Evolutionary conservation across 805 yeast species (phyloP), one percentile per base, ranked within the genome.

Genomic region (Cyberlindnera maritima): DNA sequence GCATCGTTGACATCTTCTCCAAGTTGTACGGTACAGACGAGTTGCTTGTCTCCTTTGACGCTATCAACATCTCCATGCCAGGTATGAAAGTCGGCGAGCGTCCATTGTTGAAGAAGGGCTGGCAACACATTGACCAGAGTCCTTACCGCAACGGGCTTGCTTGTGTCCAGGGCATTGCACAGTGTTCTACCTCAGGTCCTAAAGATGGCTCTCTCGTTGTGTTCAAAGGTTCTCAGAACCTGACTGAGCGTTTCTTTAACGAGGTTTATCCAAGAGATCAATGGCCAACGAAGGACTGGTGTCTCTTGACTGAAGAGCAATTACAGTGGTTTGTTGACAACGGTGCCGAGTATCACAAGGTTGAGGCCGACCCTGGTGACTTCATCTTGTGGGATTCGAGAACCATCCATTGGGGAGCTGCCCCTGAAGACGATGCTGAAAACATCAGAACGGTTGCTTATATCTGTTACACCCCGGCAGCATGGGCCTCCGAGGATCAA

Each of bases 51-150:
- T 61, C 66, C 17, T 65, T 64, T 50, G 70, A 65, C 47, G 62
- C 60, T 8, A 39, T 66, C 25, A 66, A 65, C 49, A 50, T 64
- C 32, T 49, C 60, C 8, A 51, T 65, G 19, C 70, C 69, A 4
- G 59, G 59, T 3, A 33, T 43, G 43, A 26, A 55, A 50, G 41
- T 42, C 5, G 48, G 44, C 21, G 54, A 57, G 40, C 32, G 39
- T 4, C 32, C 25, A 1, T 14, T 43, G 33, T 4, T 17, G 13
- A 47, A 19, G 4, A 47, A 18, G 18, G 45, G 57, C 13, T 66
- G 70, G 70, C 67, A 62, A 17, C 70, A 66, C 56, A 59, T 66
- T 20, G 69, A 66, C 45, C 69, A 65, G 46, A 57, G 64, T 17
- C 69, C 69, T 5, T 60, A 46, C 47, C 62, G 64, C 39, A 36